A percentile compares a stretch with the other conserved stretches of the same genome.
phyloP scores from a whole-genome alignment of 306 rosid species.

The Fagus crenata region DNA sequence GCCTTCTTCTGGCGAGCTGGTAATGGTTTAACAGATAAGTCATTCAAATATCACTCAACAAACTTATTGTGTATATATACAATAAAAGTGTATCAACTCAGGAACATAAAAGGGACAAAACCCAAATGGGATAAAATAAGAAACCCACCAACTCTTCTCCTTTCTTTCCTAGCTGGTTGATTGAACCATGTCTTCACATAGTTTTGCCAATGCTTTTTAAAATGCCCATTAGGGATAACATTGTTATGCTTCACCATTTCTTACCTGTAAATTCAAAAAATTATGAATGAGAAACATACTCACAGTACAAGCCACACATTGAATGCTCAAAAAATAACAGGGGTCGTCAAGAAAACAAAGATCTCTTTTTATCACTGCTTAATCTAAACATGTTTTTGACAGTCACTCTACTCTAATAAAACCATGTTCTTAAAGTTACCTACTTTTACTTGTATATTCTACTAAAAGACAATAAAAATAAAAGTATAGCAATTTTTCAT shows the following conservation, averaged over 20 bases:
- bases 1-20: slow-evolving; percentile 61
- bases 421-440: not conserved
- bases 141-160: slow-evolving; percentile 52
- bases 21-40: not conserved
- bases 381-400: not conserved
- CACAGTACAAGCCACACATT: not conserved
- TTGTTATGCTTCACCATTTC: slow-evolving; percentile 61
- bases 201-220: slow-evolving; percentile 61
- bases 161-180: slow-evolving; percentile 57
- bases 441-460: not conserved
- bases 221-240: slow-evolving; percentile 56
- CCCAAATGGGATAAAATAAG: not conserved
- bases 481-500: not conserved
- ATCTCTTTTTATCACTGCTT: too few species aligned
- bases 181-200: slow-evolving; percentile 65
- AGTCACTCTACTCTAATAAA: not conserved
- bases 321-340: not conserved
- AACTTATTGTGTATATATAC: not conserved
- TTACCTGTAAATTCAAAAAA: slow-evolving; percentile 24
- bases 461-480: not conserved
- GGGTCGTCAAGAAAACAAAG: not conserved
- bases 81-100: not conserved
- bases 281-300: not conserved
- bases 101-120: not conserved
- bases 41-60: not conserved